A percentile compares a stretch with the other conserved stretches of the same genome.
These are phyloP conservation scores for Stygiomarasmius scandens DNA, from an alignment of 1,284 basidiomycete species.

Conservation along the genomic window DNA sequence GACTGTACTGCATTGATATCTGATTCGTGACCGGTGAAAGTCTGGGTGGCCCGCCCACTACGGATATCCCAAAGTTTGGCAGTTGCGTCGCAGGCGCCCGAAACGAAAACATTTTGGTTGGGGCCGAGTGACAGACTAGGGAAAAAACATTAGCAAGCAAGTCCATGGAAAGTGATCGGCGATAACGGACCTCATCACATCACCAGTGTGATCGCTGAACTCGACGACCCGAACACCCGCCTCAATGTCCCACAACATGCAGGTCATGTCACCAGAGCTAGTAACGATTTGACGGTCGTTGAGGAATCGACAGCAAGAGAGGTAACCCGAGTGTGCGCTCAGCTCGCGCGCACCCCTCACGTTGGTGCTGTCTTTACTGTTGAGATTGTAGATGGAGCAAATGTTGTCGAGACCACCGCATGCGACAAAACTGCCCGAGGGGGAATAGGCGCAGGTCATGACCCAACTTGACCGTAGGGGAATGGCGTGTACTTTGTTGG, in stretches of 20 bases:
- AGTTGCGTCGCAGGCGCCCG: slow-evolving; percentile 96
- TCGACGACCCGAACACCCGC: slow-evolving; percentile 93
- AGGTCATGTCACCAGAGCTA: slow-evolving; percentile 98
- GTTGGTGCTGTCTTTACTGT: slow-evolving; percentile 69
- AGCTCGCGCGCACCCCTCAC: slow-evolving; percentile 87
- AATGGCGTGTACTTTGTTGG: slow-evolving; percentile 99
- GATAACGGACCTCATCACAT: slow-evolving; percentile 89
- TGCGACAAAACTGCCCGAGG: slow-evolving; percentile 95
- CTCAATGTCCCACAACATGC: slow-evolving; percentile 99
- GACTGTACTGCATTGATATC: slow-evolving; percentile 99
- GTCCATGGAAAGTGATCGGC: slow-evolving; percentile 8
- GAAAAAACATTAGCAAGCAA: slow-evolving; percentile 17
- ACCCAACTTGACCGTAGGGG: slow-evolving; percentile 98
- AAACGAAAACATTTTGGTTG: slow-evolving; percentile 95
- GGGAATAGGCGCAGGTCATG: slow-evolving; percentile 99
- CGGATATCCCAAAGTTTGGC: slow-evolving; percentile 99
- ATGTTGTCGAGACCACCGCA: slow-evolving; percentile 99
- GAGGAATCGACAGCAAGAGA: slow-evolving; percentile 97
- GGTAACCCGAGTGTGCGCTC: slow-evolving; percentile 95
- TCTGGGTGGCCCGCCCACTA: slow-evolving; percentile 95
- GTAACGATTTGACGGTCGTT: slow-evolving; percentile 98
- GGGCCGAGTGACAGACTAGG: slow-evolving; percentile 91
- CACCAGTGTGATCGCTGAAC: slow-evolving; percentile 98
- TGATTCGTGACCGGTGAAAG: slow-evolving; percentile 97
- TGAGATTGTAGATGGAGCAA: slow-evolving; percentile 95